phyloP scores from a whole-genome alignment of 257 asterid genomes.

The Catharanthus roseus region DNA sequence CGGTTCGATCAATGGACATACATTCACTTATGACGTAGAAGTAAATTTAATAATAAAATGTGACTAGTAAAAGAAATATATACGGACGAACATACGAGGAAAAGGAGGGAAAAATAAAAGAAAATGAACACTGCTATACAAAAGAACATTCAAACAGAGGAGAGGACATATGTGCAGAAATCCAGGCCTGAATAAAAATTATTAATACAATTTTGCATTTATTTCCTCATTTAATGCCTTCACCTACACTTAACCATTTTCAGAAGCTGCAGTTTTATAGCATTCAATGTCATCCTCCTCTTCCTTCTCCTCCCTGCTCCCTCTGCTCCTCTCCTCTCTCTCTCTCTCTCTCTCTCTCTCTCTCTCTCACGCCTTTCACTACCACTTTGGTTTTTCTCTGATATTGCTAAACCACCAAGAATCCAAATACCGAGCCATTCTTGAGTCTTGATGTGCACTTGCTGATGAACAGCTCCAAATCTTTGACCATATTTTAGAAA shows the following conservation, averaged over 20 bases:
- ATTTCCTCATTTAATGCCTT: constrained; percentile 38
- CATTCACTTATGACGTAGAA: no score
- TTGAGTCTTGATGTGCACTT: not conserved
- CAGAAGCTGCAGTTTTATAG: constrained; percentile 31
- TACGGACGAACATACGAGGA: no score
- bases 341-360: not conserved
- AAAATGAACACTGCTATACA: not conserved
- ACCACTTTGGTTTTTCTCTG: constrained; percentile 19
- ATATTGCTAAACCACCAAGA: constrained; percentile 4
- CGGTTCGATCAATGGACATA: no score
- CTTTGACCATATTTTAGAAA: not conserved
- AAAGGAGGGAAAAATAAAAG: no score
- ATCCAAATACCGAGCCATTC: not conserved
- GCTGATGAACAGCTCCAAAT: not conserved
- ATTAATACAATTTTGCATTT: constrained; percentile 21
- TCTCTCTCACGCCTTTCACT: constrained; percentile 4
- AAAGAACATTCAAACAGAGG: constrained; percentile 14
- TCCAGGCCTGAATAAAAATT: constrained; percentile 31
- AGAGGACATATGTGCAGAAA: constrained; percentile 33
- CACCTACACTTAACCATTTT: constrained; percentile 38
- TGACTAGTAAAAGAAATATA: no score
- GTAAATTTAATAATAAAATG: no score
- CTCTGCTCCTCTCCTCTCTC: not conserved
- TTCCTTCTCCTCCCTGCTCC: constrained; percentile 1
- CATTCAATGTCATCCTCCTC: constrained; percentile 30